Conservation (phyloP, 2,329 filamentous ascomycete genomes). For the Paramyrothecium sp. region DNA sequence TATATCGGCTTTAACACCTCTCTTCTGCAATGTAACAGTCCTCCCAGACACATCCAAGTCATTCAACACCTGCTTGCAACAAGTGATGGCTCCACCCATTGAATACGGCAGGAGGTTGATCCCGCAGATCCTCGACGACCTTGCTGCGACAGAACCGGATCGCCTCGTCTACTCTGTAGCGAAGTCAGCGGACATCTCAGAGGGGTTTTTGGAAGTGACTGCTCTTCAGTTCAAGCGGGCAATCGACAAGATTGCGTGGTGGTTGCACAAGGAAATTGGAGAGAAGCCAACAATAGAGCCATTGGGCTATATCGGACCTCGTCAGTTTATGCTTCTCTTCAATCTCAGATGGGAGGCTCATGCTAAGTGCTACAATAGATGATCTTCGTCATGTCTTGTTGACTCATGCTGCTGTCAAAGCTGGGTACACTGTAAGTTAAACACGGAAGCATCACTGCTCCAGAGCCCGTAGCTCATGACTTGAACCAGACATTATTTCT, state of each 20-base stretch:
- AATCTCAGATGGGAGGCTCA: background rate
- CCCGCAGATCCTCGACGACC: conserved; percentile 23
- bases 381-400: conserved; percentile 26
- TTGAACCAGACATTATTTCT: conserved; percentile 25
- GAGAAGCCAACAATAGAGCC: conserved; percentile 12
- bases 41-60: too few relatives aligned
- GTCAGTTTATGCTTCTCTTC: conserved; percentile 17
- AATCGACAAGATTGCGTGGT: conserved; percentile 28
- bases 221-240: conserved; percentile 21
- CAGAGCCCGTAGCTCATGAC: too few relatives aligned
- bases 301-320: conserved; percentile 29
- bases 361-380: conserved; percentile 9
- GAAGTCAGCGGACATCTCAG: conserved; percentile 7
- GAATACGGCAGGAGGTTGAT: conserved; percentile 20
- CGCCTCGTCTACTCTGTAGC: conserved; percentile 21
- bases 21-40: too few relatives aligned
- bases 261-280: conserved; percentile 19
- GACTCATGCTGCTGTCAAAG: conserved; percentile 30
- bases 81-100: background rate
- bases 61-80: background rate
- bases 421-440: conserved; percentile 25
- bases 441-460: too few relatives aligned
- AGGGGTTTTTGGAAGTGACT: conserved; percentile 18
- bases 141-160: conserved; percentile 21
- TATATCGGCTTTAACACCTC: too few relatives aligned